These are phyloP conservation scores for Penicillium sp. DNA, from an alignment of 2,329 filamentous ascomycete genomes.

Conservation along the genomic window DNA sequence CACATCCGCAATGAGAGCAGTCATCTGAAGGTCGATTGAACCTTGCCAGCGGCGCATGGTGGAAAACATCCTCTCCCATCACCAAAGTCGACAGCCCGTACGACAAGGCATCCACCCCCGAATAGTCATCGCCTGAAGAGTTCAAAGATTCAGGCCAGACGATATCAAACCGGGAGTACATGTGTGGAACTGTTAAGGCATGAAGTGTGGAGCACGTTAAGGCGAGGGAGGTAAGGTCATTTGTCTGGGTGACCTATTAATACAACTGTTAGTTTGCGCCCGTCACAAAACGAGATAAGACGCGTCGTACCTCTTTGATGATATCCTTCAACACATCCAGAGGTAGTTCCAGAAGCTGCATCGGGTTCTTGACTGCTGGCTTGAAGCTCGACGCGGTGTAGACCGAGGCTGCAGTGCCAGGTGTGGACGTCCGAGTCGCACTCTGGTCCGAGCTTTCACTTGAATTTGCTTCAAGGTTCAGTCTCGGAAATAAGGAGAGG, in stretches of 20 bases:
- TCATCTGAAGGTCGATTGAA: neutral
- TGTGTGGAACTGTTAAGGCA: constrained; percentile 70
- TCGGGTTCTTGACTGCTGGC: constrained; percentile 47
- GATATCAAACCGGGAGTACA: constrained; percentile 84
- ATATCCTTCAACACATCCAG: constrained; percentile 77
- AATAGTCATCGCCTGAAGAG: constrained; percentile 62
- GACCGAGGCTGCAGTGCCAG: constrained; percentile 6
- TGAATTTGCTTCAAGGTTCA: constrained; percentile 9
- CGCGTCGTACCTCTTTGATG: constrained; percentile 64
- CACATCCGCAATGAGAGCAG: constrained; percentile 36
- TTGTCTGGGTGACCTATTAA: constrained; percentile 71
- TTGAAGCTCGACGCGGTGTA: neutral
- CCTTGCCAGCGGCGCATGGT: constrained; percentile 45
- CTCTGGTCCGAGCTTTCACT: constrained; percentile 8
- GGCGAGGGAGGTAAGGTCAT: constrained; percentile 75
- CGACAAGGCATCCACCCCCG: constrained; percentile 77
- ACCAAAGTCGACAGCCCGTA: constrained; percentile 79
- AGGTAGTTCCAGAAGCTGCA: constrained; percentile 71
- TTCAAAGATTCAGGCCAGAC: constrained; percentile 74
- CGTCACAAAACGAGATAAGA: neutral
- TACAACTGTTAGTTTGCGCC: neutral
- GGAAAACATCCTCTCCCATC: constrained; percentile 66
- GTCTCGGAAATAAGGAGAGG: constrained; percentile 12
- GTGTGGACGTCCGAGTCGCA: constrained; percentile 9
- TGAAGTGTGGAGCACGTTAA: constrained; percentile 77